A percentile compares a stretch with the other conserved stretches of the same genome.
Conservation (phyloP, 345 rosid species). For the Linum trigynum region DNA sequence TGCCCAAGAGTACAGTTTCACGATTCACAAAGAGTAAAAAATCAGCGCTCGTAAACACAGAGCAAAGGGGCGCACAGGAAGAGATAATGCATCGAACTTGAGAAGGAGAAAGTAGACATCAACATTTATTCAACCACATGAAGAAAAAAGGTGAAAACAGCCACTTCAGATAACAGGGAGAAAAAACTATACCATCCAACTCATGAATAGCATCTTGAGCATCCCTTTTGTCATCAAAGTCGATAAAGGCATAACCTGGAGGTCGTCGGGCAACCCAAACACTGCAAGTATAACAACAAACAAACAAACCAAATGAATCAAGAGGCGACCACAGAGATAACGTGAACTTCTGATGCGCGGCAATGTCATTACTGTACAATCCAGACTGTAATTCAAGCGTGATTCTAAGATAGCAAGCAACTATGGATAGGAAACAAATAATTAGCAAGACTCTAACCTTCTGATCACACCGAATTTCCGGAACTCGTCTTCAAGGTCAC, state of each 20-base stretch:
- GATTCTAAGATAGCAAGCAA: too few species aligned
- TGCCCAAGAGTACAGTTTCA: not conserved
- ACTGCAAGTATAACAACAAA: conserved; percentile 26
- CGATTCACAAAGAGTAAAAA: not conserved
- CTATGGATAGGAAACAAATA: not conserved
- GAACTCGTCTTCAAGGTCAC: conserved; percentile 30
- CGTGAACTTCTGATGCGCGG: not conserved
- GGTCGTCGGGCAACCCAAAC: conserved; percentile 98
- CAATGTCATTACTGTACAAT: not conserved
- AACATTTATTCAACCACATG: not conserved
- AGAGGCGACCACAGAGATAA: not conserved
- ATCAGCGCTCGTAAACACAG: not conserved
- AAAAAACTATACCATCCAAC: conserved; percentile 49
- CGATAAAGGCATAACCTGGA: conserved; percentile 86
- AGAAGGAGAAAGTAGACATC: not conserved
- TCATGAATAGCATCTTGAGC: conserved; percentile 77
- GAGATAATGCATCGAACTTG: not conserved
- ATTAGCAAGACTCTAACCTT: not conserved
- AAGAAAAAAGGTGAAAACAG: not conserved
- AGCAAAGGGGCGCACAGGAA: not conserved
- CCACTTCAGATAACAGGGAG: not conserved
- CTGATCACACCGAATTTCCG: conserved; percentile 24
- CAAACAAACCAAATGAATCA: not conserved
- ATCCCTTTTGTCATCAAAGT: conserved; percentile 75
- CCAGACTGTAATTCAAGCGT: not conserved